phyloP scores from a whole-genome alignment of 805 yeast species.

The Myxozyma vanderwaltii region DNA sequence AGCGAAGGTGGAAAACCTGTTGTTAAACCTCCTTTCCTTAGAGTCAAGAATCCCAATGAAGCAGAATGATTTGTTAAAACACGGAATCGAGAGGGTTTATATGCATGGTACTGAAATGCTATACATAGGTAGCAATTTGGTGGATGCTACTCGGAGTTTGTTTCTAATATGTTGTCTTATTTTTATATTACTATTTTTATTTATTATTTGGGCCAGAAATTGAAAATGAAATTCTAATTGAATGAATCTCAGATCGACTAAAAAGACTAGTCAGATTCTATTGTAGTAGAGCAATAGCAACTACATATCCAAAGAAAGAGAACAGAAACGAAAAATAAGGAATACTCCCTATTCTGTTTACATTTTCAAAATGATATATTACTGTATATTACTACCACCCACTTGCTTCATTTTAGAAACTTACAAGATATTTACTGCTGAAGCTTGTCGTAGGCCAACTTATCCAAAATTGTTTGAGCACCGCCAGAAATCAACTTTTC shows the following conservation, averaged over 20 bases:
- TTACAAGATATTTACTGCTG: constrained; percentile 9
- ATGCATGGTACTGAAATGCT: neutral
- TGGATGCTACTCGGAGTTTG: constrained; percentile 9
- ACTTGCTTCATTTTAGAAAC: neutral
- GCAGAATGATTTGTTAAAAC: too few relatives aligned
- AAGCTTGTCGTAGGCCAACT: constrained; percentile 53
- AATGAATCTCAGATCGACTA: neutral
- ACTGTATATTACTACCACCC: neutral
- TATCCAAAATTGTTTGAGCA: constrained; percentile 79
- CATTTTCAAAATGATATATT: neutral
- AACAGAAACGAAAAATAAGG: too few relatives aligned
- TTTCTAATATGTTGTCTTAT: too few relatives aligned
- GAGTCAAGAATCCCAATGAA: neutral
- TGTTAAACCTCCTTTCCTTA: neutral
- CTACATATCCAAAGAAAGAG: too few relatives aligned
- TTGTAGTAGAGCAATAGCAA: too few relatives aligned
- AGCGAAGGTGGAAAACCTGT: constrained; percentile 7
- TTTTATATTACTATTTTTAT: neutral
- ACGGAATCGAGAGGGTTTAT: too few relatives aligned
- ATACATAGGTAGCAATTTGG: neutral
- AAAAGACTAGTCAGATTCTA: too few relatives aligned
- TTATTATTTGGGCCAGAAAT: constrained; percentile 1
- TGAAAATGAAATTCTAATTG: neutral
- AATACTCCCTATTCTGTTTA: neutral
- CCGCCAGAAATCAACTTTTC: constrained; percentile 67